Evolutionary conservation across 345 rosid genomes (phyloP).

Genomic region (Eutrema yunnanense): DNA sequence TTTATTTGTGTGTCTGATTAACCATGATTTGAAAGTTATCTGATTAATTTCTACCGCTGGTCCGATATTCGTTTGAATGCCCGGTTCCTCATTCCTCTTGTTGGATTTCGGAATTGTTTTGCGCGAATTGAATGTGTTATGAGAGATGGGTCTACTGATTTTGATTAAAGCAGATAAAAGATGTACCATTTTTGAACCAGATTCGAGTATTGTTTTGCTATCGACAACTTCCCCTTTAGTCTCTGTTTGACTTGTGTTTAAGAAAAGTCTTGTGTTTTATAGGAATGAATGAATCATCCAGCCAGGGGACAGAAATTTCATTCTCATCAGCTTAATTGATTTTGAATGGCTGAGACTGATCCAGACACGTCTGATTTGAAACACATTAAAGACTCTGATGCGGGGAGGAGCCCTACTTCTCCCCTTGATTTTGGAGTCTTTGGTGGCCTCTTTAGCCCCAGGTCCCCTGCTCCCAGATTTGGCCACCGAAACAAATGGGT

Average conservation of each 20-base stretch:
- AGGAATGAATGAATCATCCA: constrained; percentile 8
- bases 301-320: background rate
- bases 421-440: constrained; percentile 53
- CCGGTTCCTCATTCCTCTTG: background rate
- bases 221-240: too few species aligned
- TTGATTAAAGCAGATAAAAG: too few species aligned
- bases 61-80: background rate
- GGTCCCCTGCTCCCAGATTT: constrained; percentile 29
- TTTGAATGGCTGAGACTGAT: constrained; percentile 21
- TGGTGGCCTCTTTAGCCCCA: constrained; percentile 44
- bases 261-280: background rate
- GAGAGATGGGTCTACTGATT: too few species aligned
- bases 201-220: too few species aligned
- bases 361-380: constrained; percentile 22
- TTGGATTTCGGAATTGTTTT: background rate
- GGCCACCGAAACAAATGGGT: constrained; percentile 38
- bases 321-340: background rate
- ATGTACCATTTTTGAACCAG: too few species aligned
- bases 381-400: constrained; percentile 35
- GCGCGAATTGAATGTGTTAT: too few species aligned
- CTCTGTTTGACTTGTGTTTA: too few species aligned
- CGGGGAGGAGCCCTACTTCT: constrained; percentile 52
- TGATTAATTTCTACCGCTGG: background rate
- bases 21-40: background rate
- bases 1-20: background rate